Base-by-base conservation (phyloP, 2,329 filamentous ascomycete species). In the Diaporthe citrichinensis region DNA sequence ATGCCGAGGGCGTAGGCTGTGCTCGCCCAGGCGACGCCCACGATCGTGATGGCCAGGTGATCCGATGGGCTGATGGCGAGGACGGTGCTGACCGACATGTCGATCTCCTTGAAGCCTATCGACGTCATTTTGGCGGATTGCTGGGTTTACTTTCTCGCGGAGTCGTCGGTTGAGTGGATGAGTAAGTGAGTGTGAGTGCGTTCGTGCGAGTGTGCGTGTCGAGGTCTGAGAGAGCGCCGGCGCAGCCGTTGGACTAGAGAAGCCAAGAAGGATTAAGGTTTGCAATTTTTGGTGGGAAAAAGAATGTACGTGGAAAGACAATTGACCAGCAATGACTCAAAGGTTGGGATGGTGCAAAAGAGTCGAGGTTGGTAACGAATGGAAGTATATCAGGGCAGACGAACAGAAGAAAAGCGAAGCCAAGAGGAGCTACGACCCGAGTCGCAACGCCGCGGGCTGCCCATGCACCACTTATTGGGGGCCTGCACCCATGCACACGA, bases 1-100 rank as follows among this genome's bases (percentile, higher is more conserved):
- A 81, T 80, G 68, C 73, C 79, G 28, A 80, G 77, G 46, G 49
- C 78, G 53, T 81, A 81, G 17, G 77, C 25, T 5, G 67, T 39
- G 62, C 76, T 73, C 39, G 55, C 77, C 79, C 79, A 80, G 41
- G 58, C 17, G 59, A 80, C 25, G 61, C 78, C 80, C 23, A 81
- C 73, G 34, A 79, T 34, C 15, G 76, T 62, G 59, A 79, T 77
- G 59, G 59, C 68, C 41, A 61, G 34, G 31, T 72, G 74, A 55
- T 81, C 79, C 4, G 55, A 15, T 1, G 76, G 46, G 72, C 73
- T 74, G 59, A 76, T 44, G 44, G 72, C 55, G 12, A 55, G 49
- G 58, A 53, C 62, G 23, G 59, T 23, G 31, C 31, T 20, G 28
- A 59, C 49, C 36, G 72, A 65, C 36, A 65, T 76, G 39, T 61